Percentiles rank a stretch among this genome's conserved stretches.
phyloP scores from a whole-genome alignment of 2,329 filamentous ascomycete species.

The Stachybotrys chlorohalonatus region DNA sequence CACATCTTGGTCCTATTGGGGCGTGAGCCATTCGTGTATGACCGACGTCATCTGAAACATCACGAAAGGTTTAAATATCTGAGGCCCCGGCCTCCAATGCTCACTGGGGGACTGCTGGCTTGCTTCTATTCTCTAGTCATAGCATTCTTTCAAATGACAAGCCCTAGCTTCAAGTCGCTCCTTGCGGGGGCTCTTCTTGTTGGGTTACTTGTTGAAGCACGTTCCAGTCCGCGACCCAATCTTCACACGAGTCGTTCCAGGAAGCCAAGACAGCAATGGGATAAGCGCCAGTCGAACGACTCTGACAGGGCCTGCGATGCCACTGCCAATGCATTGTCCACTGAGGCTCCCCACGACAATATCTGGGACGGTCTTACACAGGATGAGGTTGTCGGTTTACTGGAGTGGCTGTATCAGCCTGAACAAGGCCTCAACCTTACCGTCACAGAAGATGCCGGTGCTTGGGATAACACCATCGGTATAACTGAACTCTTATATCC shows the following conservation, averaged over 20 bases:
- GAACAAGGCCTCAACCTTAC: constrained; percentile 30
- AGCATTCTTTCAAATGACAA: not conserved
- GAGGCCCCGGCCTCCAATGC: not conserved
- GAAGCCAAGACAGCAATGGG: not conserved
- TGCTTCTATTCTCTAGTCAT: not conserved
- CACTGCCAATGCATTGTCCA: not conserved
- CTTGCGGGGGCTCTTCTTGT: not conserved
- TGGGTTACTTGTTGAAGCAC: not conserved
- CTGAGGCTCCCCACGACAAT: constrained; percentile 29
- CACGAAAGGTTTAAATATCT: not conserved
- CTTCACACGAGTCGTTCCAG: not conserved
- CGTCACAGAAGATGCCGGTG: constrained; percentile 17
- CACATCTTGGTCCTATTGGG: not conserved
- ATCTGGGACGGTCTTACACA: constrained; percentile 29
- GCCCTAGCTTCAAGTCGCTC: not conserved
- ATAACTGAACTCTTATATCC: constrained; percentile 22
- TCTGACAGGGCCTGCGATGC: not conserved
- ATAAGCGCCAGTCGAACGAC: not conserved
- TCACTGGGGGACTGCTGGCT: not conserved
- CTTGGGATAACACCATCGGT: constrained; percentile 27
- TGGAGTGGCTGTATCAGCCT: constrained; percentile 26
- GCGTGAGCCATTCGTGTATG: not conserved
- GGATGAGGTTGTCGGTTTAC: constrained; percentile 26
- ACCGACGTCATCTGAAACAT: not conserved
- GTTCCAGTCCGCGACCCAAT: not conserved